These are phyloP conservation scores for Mycena haematopus DNA, from an alignment of 768 basidiomycete species.

Conservation along the genomic window DNA sequence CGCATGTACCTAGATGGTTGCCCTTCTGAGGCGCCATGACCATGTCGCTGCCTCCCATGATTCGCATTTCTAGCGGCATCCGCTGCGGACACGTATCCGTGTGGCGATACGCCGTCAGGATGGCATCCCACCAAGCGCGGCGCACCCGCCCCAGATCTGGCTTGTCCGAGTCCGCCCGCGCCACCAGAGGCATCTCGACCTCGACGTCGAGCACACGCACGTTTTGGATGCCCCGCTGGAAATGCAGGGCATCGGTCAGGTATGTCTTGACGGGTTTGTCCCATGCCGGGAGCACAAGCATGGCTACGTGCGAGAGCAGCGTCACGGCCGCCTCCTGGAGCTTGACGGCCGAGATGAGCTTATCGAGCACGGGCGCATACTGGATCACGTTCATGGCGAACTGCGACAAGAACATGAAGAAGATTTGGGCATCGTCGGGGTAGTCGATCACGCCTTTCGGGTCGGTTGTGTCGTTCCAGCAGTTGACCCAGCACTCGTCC, in stretches of 20 bases:
- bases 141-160: slow-evolving; percentile 32
- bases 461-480: slow-evolving; percentile 28
- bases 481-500: slow-evolving; percentile 35
- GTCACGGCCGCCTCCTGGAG: too few species aligned
- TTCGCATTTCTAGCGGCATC: slow-evolving; percentile 36
- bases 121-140: slow-evolving; percentile 33
- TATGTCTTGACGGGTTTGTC: too few species aligned
- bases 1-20: slow-evolving; percentile 30
- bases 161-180: slow-evolving; percentile 18
- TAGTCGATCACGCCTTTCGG: slow-evolving; percentile 11
- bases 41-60: slow-evolving; percentile 34
- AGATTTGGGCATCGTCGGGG: slow-evolving; percentile 18
- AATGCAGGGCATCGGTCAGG: neutral
- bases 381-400: too few species aligned
- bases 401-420: slow-evolving; percentile 19
- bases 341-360: too few species aligned
- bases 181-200: slow-evolving; percentile 35
- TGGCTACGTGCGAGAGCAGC: too few species aligned
- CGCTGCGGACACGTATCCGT: slow-evolving; percentile 31
- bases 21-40: slow-evolving; percentile 36
- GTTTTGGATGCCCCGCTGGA: slow-evolving; percentile 30
- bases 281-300: too few species aligned
- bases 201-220: slow-evolving; percentile 35
- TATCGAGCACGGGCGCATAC: too few species aligned
- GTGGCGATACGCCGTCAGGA: neutral